phyloP scores from a whole-genome alignment of 345 rosid genomes.

The Salix exigua region DNA sequence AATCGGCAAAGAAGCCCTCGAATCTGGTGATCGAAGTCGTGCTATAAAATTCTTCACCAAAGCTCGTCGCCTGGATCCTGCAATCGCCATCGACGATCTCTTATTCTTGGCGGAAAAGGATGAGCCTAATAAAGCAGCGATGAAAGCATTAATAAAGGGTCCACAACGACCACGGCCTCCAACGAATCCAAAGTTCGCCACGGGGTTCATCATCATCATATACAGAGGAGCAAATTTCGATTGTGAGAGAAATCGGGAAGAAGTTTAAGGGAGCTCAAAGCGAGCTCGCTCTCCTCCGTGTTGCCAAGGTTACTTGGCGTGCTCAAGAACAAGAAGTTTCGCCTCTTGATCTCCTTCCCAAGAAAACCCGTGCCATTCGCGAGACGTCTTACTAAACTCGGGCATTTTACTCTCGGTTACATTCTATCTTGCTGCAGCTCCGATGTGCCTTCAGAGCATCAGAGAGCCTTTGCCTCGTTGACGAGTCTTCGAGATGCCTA shows the following conservation, averaged over 20 bases:
- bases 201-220: constrained; percentile 42
- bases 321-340: no score
- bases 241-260: constrained; percentile 66
- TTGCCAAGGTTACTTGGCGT: no score
- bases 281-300: no score
- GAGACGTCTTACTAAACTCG: no score
- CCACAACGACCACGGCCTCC: constrained; percentile 18
- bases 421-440: no score
- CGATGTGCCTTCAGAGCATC: no score
- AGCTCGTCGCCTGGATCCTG: constrained; percentile 93
- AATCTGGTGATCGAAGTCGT: constrained; percentile 72
- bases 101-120: constrained; percentile 39
- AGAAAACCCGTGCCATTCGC: no score
- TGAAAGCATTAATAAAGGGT: constrained; percentile 1
- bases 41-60: constrained; percentile 72
- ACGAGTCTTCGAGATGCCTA: no score
- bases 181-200: constrained; percentile 41
- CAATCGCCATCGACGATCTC: constrained; percentile 60
- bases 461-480: no score
- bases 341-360: no score
- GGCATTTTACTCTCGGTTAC: no score
- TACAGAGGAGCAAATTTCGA: constrained; percentile 69
- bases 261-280: no score
- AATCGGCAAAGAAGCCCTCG: constrained; percentile 70
- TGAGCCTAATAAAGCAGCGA: not conserved